phyloP scores from a whole-genome alignment of 306 rosid genomes.

The Sicyos edulis region DNA sequence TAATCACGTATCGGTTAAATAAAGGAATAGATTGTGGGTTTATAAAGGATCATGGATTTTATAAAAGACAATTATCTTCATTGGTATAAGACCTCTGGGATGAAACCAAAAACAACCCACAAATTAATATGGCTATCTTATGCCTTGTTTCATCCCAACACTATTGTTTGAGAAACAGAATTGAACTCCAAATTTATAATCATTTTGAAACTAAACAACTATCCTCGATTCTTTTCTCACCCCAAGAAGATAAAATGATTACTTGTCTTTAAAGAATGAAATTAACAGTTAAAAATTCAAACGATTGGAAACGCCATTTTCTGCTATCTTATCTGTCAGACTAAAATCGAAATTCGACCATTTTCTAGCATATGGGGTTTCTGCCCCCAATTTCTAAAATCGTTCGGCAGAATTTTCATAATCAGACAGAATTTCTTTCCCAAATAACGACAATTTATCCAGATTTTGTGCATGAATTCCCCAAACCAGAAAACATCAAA shows the following conservation, averaged over 20 bases:
- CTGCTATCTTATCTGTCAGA: neutral
- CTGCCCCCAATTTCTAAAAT: neutral
- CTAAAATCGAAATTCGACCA: neutral
- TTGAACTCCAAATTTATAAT: neutral
- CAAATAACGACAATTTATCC: neutral
- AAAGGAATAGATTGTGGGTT: too few species aligned
- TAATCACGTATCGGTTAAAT: too few species aligned
- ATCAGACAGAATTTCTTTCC: neutral
- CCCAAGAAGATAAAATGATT: slow-evolving; percentile 13
- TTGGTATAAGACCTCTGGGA: too few species aligned
- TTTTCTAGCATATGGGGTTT: neutral
- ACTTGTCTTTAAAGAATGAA: neutral
- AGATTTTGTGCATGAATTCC: too few species aligned
- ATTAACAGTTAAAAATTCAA: neutral
- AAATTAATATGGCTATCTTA: too few species aligned
- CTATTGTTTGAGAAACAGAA: too few species aligned
- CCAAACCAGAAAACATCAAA: neutral
- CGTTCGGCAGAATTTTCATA: neutral
- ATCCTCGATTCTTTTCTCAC: neutral
- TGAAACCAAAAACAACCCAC: too few species aligned
- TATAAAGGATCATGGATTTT: too few species aligned
- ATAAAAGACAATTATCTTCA: too few species aligned
- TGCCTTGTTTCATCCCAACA: too few species aligned
- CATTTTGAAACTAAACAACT: neutral
- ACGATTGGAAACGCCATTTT: neutral